Percentiles rank a stretch among this genome's conserved stretches.
Evolutionary conservation across 257 asterid genomes (phyloP).

Genomic region (Lycium barbarum): DNA sequence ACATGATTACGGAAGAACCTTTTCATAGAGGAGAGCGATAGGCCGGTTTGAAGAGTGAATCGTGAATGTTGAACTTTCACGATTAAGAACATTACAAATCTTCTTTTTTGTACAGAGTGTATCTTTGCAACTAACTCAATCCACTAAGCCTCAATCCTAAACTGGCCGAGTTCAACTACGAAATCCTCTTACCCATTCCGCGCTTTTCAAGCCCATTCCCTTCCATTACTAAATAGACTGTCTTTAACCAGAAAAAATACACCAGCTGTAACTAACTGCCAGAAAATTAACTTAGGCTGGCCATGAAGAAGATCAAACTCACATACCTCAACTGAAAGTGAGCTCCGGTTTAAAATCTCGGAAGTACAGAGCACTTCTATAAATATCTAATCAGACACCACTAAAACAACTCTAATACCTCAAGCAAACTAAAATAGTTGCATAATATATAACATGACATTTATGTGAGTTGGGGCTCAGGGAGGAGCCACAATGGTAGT

Average conservation of each 20-base stretch:
- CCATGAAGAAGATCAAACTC: background rate
- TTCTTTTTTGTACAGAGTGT: background rate
- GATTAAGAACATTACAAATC: background rate
- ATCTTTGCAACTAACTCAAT: background rate
- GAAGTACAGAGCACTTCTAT: background rate
- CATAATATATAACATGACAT: background rate
- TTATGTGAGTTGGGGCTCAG: background rate
- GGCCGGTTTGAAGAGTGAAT: too few relatives aligned
- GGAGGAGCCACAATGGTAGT: too few relatives aligned
- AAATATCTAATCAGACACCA: background rate
- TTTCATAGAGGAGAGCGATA: too few relatives aligned
- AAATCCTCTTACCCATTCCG: background rate
- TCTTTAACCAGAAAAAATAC: background rate
- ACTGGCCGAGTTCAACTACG: background rate
- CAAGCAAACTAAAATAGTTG: background rate
- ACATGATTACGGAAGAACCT: background rate
- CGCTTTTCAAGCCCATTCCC: background rate
- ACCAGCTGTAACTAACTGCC: background rate
- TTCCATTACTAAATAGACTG: background rate
- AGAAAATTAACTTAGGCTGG: background rate
- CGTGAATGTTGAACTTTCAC: background rate
- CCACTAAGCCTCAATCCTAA: conserved; percentile 8
- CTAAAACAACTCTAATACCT: background rate
- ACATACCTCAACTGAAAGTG: background rate
- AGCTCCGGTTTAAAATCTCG: background rate